These are phyloP conservation scores for Lactarius psammicola DNA, from an alignment of 768 basidiomycete genomes.

Conservation along the genomic window DNA sequence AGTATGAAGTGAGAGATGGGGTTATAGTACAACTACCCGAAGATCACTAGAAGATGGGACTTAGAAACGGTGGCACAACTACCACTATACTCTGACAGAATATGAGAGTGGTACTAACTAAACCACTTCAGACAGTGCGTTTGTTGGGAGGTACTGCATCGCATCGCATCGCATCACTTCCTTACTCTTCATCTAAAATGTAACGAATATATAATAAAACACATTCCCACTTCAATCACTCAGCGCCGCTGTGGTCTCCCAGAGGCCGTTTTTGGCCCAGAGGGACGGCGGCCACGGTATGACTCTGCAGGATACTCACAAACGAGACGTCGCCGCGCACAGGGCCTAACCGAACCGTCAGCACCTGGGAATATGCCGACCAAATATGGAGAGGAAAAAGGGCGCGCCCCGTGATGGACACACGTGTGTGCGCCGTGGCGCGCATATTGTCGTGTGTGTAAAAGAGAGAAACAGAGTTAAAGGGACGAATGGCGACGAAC, in stretches of 20 bases:
- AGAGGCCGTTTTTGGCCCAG: constrained; percentile 11
- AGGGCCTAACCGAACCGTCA: constrained; percentile 17
- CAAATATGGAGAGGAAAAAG: not conserved
- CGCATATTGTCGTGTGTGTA: not conserved
- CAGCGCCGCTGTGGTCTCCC: constrained; percentile 9
- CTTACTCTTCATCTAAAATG: not conserved
- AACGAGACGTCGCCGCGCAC: constrained; percentile 19
- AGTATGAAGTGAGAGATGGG: not conserved
- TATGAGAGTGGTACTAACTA: not conserved
- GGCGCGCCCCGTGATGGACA: not conserved
- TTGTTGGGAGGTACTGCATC: not conserved
- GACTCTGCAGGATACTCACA: constrained; percentile 28
- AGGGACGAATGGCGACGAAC: constrained; percentile 5
- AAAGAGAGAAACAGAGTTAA: not conserved
- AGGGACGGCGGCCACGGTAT: constrained; percentile 21
- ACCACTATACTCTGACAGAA: not conserved
- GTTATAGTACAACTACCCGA: not conserved
- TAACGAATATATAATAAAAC: not conserved
- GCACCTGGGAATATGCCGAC: constrained; percentile 1
- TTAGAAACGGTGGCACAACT: not conserved
- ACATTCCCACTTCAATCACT: not conserved
- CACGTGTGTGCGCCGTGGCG: not conserved
- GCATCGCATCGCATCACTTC: not conserved
- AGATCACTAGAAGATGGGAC: not conserved
- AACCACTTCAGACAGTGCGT: not conserved